Base-by-base conservation (phyloP, 2,329 filamentous ascomycete genomes). In the Trichoderma cornu-damae region DNA sequence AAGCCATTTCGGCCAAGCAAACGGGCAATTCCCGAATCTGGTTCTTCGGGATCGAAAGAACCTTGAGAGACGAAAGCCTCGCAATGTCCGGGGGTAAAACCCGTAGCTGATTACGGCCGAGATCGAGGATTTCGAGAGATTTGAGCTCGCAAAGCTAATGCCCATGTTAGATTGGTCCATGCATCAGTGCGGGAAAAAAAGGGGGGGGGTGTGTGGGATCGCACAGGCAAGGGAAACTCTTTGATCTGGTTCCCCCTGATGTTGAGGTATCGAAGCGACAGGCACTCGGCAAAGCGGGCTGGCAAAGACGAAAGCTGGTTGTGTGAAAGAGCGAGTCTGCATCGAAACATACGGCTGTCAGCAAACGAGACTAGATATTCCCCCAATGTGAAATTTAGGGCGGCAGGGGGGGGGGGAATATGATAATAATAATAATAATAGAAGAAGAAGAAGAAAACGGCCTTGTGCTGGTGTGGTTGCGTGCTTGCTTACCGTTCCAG, bases 51-150 rank as follows among this genome's bases (percentile, higher is more conserved):
- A 96, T 82, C 2, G 91, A 92, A 55, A 97, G 78, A 14, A 96
- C 92, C 68, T 96, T 95, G 62, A 97, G 77, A 1, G 90, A 96
- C 4, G 86, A 86, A 66, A 97, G 78, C 67, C 86, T 90, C 60
- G 82, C 83, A 61, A 96, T 89, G 54, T 92, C 88, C 46, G 86
- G 83, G 0, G 93, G 91, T 2, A 97, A 80, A 8, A 82, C 77
- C 47, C 82, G 83, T 60, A 97, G 85, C 70, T 88, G 90, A 70
- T 97, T 97, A 65, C 89, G 84, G 69, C 91, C 92, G 55, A 97
- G 80, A 73, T 97, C 93, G 60, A 97, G 82, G 59, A 96, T 96
- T 73, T 97, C 92, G 56, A 97, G 82, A 32, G 90, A 88, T 52
- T 84, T 86, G 61, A 97, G 80, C 70, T 91, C 86, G 69, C 93